Percentiles rank a stretch among this genome's conserved stretches.
Conservation (phyloP, 208 protist genomes). For the Entamoeba invadens region DNA sequence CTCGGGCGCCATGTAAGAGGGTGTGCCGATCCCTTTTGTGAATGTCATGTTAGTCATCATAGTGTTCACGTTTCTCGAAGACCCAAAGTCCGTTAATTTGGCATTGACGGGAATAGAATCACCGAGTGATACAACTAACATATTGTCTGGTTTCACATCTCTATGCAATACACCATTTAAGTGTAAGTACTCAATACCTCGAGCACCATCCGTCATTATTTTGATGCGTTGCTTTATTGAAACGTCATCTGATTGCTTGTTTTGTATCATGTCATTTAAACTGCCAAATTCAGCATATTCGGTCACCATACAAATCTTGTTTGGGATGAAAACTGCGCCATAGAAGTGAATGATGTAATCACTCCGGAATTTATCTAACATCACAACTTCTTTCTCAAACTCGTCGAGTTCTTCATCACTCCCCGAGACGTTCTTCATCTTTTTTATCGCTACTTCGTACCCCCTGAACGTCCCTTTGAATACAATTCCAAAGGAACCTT, state of each 20-base stretch:
- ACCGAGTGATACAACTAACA: background rate
- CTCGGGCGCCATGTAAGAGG: too few relatives aligned
- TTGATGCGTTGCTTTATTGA: background rate
- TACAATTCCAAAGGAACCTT: too few relatives aligned
- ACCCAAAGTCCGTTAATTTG: background rate
- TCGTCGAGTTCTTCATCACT: background rate
- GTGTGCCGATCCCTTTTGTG: too few relatives aligned
- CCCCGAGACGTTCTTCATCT: background rate
- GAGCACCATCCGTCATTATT: background rate
- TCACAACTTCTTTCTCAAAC: background rate
- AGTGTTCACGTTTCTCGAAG: too few relatives aligned
- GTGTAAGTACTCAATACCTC: background rate
- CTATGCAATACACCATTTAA: too few relatives aligned
- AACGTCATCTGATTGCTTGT: background rate
- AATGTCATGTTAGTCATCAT: too few relatives aligned
- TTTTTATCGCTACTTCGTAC: background rate
- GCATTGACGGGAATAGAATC: background rate
- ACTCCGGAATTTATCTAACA: background rate
- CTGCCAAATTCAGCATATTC: background rate
- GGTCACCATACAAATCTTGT: background rate
- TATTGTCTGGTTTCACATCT: too few relatives aligned
- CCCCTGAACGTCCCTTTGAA: too few relatives aligned
- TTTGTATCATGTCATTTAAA: background rate
- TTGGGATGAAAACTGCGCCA: too few relatives aligned
- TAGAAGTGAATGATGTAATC: too few relatives aligned